Conservation (phyloP, 2,329 filamentous ascomycete species). For the Aspergillus tanneri region DNA sequence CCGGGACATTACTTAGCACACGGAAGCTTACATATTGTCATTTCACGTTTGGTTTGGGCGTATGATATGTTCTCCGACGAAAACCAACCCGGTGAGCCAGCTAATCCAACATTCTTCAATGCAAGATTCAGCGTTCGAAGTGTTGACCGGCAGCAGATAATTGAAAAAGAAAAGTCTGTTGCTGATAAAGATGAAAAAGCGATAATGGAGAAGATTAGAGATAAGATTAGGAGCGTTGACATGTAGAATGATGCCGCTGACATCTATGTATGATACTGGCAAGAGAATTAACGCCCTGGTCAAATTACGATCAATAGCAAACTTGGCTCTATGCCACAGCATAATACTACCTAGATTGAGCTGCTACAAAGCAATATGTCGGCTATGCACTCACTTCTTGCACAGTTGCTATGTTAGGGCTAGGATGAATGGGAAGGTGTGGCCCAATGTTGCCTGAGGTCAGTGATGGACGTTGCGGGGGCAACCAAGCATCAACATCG, state of each 20-base stretch:
- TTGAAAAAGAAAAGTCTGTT: not conserved
- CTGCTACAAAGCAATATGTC: too few species aligned
- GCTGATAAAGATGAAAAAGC: conserved; percentile 8
- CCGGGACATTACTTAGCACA: conserved; percentile 8
- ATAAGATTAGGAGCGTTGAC: not conserved
- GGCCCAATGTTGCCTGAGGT: conserved; percentile 22
- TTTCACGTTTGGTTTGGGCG: conserved; percentile 12
- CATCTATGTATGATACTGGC: not conserved
- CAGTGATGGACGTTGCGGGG: conserved; percentile 13
- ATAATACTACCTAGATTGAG: too few species aligned
- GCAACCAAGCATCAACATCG: conserved; percentile 24
- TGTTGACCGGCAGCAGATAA: not conserved
- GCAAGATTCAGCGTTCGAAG: conserved; percentile 1
- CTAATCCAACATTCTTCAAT: conserved; percentile 5
- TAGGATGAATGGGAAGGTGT: not conserved
- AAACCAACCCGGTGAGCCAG: not conserved
- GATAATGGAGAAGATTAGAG: conserved; percentile 1
- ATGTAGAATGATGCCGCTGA: not conserved
- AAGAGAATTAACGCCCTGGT: too few species aligned
- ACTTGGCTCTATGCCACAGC: too few species aligned
- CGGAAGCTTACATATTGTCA: conserved; percentile 8
- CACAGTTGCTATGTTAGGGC: too few species aligned
- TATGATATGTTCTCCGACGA: conserved; percentile 2
- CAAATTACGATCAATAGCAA: too few species aligned
- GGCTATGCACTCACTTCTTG: too few species aligned